Evolutionary conservation across 192 early-diverging fungal species (phyloP).

Genomic region (Gonapodya sp.): DNA sequence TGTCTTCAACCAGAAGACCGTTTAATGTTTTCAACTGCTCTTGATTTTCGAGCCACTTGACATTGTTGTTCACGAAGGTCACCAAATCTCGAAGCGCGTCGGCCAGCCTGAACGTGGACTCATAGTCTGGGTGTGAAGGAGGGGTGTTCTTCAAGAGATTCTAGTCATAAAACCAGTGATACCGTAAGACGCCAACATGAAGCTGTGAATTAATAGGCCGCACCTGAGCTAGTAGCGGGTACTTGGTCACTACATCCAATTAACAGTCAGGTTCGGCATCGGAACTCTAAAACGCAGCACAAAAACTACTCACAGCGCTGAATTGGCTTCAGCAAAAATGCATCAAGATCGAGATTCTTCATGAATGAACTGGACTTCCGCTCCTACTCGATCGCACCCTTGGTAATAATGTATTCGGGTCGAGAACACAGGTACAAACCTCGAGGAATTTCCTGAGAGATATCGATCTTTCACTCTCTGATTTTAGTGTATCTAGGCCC

Average conservation of each 20-base stretch:
- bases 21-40: not conserved
- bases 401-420: no score
- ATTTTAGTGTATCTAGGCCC: not conserved
- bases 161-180: not conserved
- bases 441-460: not conserved
- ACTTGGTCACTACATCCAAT: not conserved
- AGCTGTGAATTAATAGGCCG: not conserved
- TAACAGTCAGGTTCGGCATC: no score
- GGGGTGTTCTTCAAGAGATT: not conserved
- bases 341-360: not conserved
- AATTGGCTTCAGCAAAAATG: not conserved
- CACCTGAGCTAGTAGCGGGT: not conserved
- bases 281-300: no score
- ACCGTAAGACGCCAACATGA: not conserved
- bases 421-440: not conserved
- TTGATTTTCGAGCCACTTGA: conserved; percentile 4
- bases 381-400: no score
- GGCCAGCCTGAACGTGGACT: not conserved
- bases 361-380: not conserved
- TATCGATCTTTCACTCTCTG: not conserved
- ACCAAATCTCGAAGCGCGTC: not conserved
- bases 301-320: not conserved
- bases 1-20: not conserved
- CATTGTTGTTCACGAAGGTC: not conserved
- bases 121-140: not conserved